Evolutionary conservation across 1,139 yeast genomes (phyloP).

Genomic region (Yamadazyma membranifaciens): DNA sequence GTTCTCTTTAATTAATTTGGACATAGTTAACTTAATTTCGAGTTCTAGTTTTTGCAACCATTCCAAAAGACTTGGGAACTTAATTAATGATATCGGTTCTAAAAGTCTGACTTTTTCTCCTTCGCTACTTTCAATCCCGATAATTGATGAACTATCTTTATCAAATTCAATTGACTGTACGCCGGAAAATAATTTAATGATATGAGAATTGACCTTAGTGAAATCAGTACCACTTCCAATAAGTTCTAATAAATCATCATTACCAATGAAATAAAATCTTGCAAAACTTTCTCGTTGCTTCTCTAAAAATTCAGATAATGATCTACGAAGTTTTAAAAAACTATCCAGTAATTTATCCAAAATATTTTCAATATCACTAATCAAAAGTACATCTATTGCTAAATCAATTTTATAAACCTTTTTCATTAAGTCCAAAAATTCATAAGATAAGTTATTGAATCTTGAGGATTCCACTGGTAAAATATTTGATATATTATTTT

Average conservation of each 20-base stretch:
- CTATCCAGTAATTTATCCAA: slow-evolving; percentile 57
- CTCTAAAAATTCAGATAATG: slow-evolving; percentile 78
- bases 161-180: slow-evolving; percentile 47
- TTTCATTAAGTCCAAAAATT: slow-evolving; percentile 52
- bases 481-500: slow-evolving; percentile 54
- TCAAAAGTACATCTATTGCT: slow-evolving; percentile 57
- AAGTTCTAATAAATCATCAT: slow-evolving; percentile 82
- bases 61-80: slow-evolving; percentile 48
- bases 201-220: slow-evolving; percentile 53
- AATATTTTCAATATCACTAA: slow-evolving; percentile 48
- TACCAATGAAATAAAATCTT: slow-evolving; percentile 84
- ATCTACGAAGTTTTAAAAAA: slow-evolving; percentile 56
- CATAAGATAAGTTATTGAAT: slow-evolving; percentile 64
- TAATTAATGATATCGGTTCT: slow-evolving; percentile 44
- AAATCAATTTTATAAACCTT: slow-evolving; percentile 49
- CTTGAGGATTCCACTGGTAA: slow-evolving; percentile 72
- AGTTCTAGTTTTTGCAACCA: slow-evolving; percentile 66
- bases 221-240: slow-evolving; percentile 65
- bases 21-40: slow-evolving; percentile 50
- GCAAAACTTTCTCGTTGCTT: slow-evolving; percentile 77
- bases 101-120: slow-evolving; percentile 55
- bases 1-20: slow-evolving; percentile 20
- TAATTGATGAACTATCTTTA: slow-evolving; percentile 33
- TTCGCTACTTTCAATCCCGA: slow-evolving; percentile 57
- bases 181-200: slow-evolving; percentile 74